These are phyloP conservation scores for Stephania cephalantha DNA, from an alignment of 164 flowering plant species.

Conservation along the genomic window DNA sequence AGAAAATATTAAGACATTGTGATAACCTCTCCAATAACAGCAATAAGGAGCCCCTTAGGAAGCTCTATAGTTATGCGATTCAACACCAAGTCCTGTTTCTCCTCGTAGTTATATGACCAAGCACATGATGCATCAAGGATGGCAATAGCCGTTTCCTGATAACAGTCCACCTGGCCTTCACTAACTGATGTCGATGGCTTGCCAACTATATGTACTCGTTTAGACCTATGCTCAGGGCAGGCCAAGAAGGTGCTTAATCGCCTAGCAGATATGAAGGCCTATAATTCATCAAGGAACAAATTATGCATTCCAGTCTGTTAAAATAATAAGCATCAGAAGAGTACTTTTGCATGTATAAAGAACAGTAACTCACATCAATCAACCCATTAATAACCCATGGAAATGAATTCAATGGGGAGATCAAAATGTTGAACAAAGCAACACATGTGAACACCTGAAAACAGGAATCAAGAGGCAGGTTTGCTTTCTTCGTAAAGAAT, in stretches of 20 bases:
- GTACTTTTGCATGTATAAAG: background rate
- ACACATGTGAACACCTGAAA: conserved; percentile 97
- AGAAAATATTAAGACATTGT: background rate
- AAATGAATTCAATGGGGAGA: conserved; percentile 94
- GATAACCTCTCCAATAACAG: conserved; percentile 81
- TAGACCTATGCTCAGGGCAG: conserved; percentile 33
- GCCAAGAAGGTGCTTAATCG: conserved; percentile 69
- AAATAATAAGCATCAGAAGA: background rate
- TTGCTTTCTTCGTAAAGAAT: conserved; percentile 4
- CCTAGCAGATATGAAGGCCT: conserved; percentile 80
- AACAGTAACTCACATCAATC: conserved; percentile 73
- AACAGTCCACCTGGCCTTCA: conserved; percentile 15
- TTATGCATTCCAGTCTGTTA: conserved; percentile 12
- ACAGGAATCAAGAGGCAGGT: conserved; percentile 12
- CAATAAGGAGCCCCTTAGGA: conserved; percentile 65
- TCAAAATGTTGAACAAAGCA: conserved; percentile 78
- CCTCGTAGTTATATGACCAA: conserved; percentile 54
- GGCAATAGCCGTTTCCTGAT: conserved; percentile 40
- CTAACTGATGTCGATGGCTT: conserved; percentile 16
- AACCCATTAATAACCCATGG: conserved; percentile 99
- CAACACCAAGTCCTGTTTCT: conserved; percentile 30
- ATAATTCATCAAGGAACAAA: conserved; percentile 9
- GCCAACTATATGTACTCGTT: conserved; percentile 12
- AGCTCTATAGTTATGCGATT: conserved; percentile 43
- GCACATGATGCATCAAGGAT: conserved; percentile 53